These are phyloP conservation scores for Nissolia schottii DNA, from an alignment of 306 rosid species.

Conservation along the genomic window DNA sequence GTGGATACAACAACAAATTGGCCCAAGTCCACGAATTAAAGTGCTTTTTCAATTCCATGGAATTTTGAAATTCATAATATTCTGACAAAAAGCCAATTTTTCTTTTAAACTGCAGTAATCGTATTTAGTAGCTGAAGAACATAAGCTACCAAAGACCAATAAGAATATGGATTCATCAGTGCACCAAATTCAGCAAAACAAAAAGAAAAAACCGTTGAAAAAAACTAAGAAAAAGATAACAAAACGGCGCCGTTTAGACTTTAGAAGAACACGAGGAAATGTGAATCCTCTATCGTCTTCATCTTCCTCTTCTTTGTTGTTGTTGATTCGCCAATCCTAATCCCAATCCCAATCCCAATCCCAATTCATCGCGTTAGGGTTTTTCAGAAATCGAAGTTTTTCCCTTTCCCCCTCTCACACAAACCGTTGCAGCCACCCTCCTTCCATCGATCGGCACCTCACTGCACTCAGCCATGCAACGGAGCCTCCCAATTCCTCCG, in stretches of 20 bases:
- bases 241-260: slow-evolving; percentile 14
- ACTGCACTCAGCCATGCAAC: slow-evolving; percentile 7
- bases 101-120: too few relatives aligned
- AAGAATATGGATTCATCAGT: neutral
- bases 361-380: slow-evolving; percentile 29
- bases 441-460: neutral
- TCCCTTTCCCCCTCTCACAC: neutral
- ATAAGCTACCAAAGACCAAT: neutral
- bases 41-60: too few relatives aligned
- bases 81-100: too few relatives aligned
- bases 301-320: slow-evolving; percentile 14
- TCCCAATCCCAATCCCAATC: slow-evolving; percentile 13
- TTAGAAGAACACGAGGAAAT: slow-evolving; percentile 9
- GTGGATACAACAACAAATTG: too few relatives aligned
- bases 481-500: neutral
- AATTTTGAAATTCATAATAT: too few relatives aligned
- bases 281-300: slow-evolving; percentile 15
- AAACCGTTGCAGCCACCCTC: neutral
- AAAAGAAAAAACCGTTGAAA: too few relatives aligned
- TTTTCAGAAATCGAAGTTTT: slow-evolving; percentile 10
- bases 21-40: too few relatives aligned
- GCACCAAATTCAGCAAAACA: neutral
- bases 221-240: neutral
- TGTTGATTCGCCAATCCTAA: slow-evolving; percentile 13
- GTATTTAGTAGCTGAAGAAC: too few relatives aligned